Evolutionary conservation across 1,284 basidiomycete genomes (phyloP).

Genomic region (Volvariella surrecta): DNA sequence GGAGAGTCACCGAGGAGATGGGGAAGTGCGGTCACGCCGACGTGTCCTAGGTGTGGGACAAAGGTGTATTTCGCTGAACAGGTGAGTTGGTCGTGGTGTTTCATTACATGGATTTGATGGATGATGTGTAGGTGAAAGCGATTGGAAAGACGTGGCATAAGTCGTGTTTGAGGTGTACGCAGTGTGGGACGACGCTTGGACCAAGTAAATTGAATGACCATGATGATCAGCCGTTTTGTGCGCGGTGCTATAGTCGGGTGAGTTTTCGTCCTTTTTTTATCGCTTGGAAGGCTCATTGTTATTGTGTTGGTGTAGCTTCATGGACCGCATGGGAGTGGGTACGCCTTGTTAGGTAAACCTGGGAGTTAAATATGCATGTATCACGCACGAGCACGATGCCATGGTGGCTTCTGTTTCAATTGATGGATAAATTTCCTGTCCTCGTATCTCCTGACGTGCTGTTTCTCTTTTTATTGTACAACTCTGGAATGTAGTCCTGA

Average conservation of each 20-base stretch:
- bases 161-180: constrained; percentile 61
- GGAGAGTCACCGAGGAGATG: constrained; percentile 22
- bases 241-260: constrained; percentile 67
- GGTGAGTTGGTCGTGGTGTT: constrained; percentile 57
- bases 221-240: constrained; percentile 61
- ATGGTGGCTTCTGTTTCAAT: too few relatives aligned
- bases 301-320: constrained; percentile 33
- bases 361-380: constrained; percentile 27
- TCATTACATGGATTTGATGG: constrained; percentile 70
- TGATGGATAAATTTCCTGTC: too few relatives aligned
- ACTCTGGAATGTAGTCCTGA: too few relatives aligned
- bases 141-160: constrained; percentile 72
- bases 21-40: constrained; percentile 22
- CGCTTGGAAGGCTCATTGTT: not conserved
- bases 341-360: constrained; percentile 61
- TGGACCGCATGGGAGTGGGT: constrained; percentile 66
- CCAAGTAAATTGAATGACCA: constrained; percentile 64
- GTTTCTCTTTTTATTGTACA: too few relatives aligned
- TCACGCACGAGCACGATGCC: too few relatives aligned
- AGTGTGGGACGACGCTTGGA: constrained; percentile 58
- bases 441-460: too few relatives aligned
- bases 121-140: constrained; percentile 62
- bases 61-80: constrained; percentile 35
- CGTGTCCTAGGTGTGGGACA: constrained; percentile 26
- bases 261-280: constrained; percentile 11